A percentile compares a stretch with the other conserved stretches of the same genome.
phyloP scores from a whole-genome alignment of 2,329 filamentous ascomycete genomes.

The Epichloe baconii region DNA sequence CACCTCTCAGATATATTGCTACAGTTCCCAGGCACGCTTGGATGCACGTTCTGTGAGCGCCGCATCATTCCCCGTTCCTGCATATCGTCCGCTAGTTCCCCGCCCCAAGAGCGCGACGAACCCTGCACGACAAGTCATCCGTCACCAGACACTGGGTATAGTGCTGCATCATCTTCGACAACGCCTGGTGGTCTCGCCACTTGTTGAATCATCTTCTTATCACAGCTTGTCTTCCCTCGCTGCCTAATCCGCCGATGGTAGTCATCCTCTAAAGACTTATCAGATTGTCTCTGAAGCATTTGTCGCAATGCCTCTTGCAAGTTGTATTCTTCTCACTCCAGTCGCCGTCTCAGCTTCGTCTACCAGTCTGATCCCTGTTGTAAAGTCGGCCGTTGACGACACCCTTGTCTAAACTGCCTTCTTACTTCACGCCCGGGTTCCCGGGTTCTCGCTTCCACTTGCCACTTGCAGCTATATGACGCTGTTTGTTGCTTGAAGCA shows the following conservation, averaged over 20 bases:
- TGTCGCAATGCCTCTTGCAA: conserved; percentile 46
- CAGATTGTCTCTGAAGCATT: conserved; percentile 19
- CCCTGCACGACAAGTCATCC: conserved; percentile 2
- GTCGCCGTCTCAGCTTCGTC: conserved; percentile 51
- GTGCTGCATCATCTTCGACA: not conserved
- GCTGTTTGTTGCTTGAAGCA: conserved; percentile 28
- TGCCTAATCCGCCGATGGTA: conserved; percentile 19
- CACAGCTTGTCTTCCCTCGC: not conserved
- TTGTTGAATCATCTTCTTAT: not conserved
- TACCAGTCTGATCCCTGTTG: conserved; percentile 45
- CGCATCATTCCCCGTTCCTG: conserved; percentile 16
- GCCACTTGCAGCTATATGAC: conserved; percentile 17
- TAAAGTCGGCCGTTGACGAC: conserved; percentile 31
- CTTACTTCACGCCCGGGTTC: conserved; percentile 24
- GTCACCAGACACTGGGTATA: not conserved
- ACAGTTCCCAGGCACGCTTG: conserved; percentile 5
- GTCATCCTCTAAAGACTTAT: conserved; percentile 19
- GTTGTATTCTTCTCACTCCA: conserved; percentile 35
- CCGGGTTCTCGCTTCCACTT: conserved; percentile 26
- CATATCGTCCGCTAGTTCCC: conserved; percentile 12
- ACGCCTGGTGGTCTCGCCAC: not conserved
- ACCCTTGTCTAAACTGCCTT: conserved; percentile 29
- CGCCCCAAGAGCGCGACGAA: not conserved
- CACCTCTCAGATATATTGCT: conserved; percentile 17
- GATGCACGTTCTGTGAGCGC: conserved; percentile 3